Conservation (phyloP, 768 basidiomycete species). For the Tylopilus intermedius region DNA sequence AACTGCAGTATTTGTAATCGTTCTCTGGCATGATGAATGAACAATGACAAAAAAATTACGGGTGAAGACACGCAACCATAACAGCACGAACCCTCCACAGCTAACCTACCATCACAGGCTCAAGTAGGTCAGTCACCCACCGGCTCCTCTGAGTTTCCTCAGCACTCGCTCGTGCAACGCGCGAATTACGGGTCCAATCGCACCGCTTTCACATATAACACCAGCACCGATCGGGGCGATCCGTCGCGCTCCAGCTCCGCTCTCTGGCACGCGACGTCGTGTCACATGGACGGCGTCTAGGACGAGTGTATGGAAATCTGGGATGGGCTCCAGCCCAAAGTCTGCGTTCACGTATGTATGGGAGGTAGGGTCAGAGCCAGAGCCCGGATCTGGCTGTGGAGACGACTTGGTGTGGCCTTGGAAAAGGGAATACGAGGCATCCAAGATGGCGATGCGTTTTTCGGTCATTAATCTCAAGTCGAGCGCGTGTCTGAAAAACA, state of each 20-base stretch:
- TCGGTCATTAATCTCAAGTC: conserved; percentile 73
- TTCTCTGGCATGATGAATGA: conserved; percentile 1
- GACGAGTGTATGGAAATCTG: conserved; percentile 50
- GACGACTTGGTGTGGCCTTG: not conserved
- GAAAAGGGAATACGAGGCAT: conserved; percentile 63
- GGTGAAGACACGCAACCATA: not conserved
- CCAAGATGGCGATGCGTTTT: conserved; percentile 65
- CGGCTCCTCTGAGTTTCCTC: conserved; percentile 21
- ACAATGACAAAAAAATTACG: not conserved
- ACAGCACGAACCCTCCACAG: not conserved
- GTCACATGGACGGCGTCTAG: conserved; percentile 42
- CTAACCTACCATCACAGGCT: not conserved
- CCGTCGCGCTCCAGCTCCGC: conserved; percentile 26
- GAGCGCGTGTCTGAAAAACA: conserved; percentile 55
- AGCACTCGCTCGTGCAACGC: conserved; percentile 48
- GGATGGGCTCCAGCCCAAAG: conserved; percentile 54
- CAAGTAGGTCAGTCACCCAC: conserved; percentile 6
- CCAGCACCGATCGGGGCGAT: conserved; percentile 59
- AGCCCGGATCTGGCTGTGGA: not conserved
- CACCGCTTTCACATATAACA: conserved; percentile 50
- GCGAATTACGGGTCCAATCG: conserved; percentile 44
- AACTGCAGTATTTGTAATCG: not conserved
- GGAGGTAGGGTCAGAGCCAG: not conserved
- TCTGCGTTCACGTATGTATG: not conserved
- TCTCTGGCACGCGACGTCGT: conserved; percentile 8